Percentiles rank a stretch among this genome's conserved stretches.
Evolutionary conservation across 768 basidiomycete species (phyloP).

Genomic region (Roridomyces roridus): DNA sequence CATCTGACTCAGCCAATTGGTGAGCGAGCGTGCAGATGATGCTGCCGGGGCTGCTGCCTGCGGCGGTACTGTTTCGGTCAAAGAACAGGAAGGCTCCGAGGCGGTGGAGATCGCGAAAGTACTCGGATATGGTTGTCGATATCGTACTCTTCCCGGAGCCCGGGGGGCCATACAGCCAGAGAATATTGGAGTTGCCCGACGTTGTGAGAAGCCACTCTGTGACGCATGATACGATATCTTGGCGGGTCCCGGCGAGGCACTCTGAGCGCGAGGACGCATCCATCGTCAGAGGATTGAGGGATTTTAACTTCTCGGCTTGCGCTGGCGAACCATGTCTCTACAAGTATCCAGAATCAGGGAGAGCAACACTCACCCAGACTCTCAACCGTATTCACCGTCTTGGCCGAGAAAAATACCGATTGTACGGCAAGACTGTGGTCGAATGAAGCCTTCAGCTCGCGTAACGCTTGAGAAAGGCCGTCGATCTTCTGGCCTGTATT

Average conservation of each 20-base stretch:
- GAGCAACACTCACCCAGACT: neutral
- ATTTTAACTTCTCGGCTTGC: neutral
- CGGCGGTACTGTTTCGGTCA: constrained; percentile 12
- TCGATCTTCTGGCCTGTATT: neutral
- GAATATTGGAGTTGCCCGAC: neutral
- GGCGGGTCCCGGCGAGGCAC: constrained; percentile 2
- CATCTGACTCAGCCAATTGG: constrained; percentile 9
- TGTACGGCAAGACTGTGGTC: neutral
- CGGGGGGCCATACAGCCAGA: neutral
- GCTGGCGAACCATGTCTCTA: neutral
- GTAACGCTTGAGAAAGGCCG: neutral
- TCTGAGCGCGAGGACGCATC: neutral
- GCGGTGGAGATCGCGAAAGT: neutral
- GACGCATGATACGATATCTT: neutral
- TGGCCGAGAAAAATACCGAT: neutral
- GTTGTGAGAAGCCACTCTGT: neutral
- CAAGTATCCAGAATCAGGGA: too few species aligned
- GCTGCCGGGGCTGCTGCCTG: constrained; percentile 2
- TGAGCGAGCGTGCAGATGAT: constrained; percentile 20
- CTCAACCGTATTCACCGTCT: neutral
- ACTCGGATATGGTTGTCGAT: neutral
- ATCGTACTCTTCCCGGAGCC: neutral
- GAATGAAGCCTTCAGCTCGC: neutral
- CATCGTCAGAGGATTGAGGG: neutral
- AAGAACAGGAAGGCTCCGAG: constrained; percentile 13